These are phyloP conservation scores for Russula ochroleuca DNA, from an alignment of 768 basidiomycete genomes.

Conservation along the genomic window DNA sequence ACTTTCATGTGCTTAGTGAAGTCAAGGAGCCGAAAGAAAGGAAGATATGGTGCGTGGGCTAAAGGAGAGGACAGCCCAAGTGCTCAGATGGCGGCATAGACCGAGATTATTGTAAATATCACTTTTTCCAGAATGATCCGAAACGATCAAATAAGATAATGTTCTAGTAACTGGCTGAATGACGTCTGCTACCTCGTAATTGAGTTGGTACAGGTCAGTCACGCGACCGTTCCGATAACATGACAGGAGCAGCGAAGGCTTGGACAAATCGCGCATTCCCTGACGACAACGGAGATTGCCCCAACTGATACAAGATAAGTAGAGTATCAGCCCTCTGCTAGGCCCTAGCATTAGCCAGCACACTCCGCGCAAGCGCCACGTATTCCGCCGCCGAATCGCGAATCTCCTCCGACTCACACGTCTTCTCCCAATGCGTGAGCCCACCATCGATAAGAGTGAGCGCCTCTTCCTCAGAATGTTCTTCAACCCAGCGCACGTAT, in stretches of 20 bases:
- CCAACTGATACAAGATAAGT: background rate
- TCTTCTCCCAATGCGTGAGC: slow-evolving; percentile 73
- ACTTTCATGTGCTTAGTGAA: too few relatives aligned
- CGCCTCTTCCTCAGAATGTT: slow-evolving; percentile 78
- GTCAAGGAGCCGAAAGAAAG: too few relatives aligned
- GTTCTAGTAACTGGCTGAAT: too few relatives aligned
- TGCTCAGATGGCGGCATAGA: too few relatives aligned
- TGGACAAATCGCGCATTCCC: background rate
- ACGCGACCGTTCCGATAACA: too few relatives aligned
- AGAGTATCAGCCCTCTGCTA: background rate
- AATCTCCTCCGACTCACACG: slow-evolving; percentile 51
- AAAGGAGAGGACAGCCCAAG: too few relatives aligned
- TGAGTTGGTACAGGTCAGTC: too few relatives aligned
- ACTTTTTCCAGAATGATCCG: too few relatives aligned
- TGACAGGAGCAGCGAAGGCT: background rate
- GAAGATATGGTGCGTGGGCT: too few relatives aligned
- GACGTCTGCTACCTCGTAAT: background rate
- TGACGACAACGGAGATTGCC: background rate
- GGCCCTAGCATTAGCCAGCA: slow-evolving; percentile 46
- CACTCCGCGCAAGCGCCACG: slow-evolving; percentile 59
- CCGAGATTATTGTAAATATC: too few relatives aligned
- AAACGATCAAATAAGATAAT: too few relatives aligned
- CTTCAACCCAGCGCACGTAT: slow-evolving; percentile 94
- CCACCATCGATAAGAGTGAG: slow-evolving; percentile 78
- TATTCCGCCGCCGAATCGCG: slow-evolving; percentile 52